Percentiles rank a stretch among this genome's conserved stretches.
phyloP scores from a whole-genome alignment of 345 rosid genomes.

The Bruguiera sexangula region DNA sequence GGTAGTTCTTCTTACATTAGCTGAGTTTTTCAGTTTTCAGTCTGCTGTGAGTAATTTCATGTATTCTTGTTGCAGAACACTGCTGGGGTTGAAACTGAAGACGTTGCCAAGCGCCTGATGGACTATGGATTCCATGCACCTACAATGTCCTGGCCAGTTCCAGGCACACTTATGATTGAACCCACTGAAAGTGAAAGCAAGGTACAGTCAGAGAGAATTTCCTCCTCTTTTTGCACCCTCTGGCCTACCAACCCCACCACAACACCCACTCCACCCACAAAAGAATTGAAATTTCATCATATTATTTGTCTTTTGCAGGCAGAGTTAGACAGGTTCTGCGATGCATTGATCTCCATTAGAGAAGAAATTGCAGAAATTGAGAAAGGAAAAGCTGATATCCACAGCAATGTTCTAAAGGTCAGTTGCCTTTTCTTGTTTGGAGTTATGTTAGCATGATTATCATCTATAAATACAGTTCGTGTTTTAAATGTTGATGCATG shows the following conservation, averaged over 20 bases:
- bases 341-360: constrained; percentile 92
- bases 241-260: not conserved
- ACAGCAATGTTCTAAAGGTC: constrained; percentile 95
- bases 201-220: constrained; percentile 36
- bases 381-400: constrained; percentile 84
- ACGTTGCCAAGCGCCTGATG: constrained; percentile 95
- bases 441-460: not conserved
- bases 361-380: constrained; percentile 93
- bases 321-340: constrained; percentile 92
- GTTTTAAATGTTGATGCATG: not conserved
- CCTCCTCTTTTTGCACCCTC: not conserved
- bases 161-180: constrained; percentile 97
- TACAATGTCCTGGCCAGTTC: constrained; percentile 99
- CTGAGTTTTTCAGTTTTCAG: constrained; percentile 3
- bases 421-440: constrained; percentile 2
- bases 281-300: not conserved
- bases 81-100: constrained; percentile 94
- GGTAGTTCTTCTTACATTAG: constrained; percentile 38
- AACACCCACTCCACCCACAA: no score
- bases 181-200: constrained; percentile 99
- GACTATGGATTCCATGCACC: constrained; percentile 97
- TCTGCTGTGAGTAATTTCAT: constrained; percentile 10
- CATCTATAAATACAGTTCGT: not conserved
- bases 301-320: constrained; percentile 57
- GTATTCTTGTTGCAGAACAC: constrained; percentile 49